These are phyloP conservation scores for Oryza longistaminata DNA, from an alignment of 176 grass and related monocot species.

Conservation along the genomic window DNA sequence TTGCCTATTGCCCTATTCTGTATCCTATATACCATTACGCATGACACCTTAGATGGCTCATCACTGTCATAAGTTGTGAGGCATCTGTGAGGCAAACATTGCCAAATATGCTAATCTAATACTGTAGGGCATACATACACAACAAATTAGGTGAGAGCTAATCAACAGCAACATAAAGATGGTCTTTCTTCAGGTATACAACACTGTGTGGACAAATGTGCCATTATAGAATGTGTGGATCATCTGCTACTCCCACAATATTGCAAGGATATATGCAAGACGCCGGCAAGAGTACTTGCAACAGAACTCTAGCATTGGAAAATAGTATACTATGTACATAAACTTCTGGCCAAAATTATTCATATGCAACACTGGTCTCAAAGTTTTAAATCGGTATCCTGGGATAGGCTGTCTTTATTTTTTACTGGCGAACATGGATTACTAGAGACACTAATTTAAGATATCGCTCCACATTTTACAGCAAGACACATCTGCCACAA, in stretches of 20 bases:
- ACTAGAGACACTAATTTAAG: not conserved
- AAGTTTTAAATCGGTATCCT: not conserved
- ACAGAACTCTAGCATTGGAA: not conserved
- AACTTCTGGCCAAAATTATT: not conserved
- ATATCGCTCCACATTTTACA: conserved; percentile 1
- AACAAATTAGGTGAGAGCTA: conserved; percentile 6
- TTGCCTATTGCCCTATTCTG: not conserved
- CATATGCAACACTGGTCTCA: not conserved
- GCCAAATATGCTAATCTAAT: not conserved
- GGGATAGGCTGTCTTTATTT: not conserved
- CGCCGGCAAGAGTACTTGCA: not conserved
- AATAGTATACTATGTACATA: not conserved
- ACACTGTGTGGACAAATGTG: not conserved
- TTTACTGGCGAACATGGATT: not conserved
- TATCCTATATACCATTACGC: not conserved
- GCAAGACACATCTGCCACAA: not conserved
- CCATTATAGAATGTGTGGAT: not conserved
- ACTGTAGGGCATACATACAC: not conserved
- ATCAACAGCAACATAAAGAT: not conserved
- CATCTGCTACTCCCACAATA: not conserved
- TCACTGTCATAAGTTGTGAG: not conserved
- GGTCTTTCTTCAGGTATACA: not conserved
- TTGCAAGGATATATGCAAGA: not conserved
- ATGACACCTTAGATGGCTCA: not conserved
- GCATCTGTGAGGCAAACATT: not conserved